These are phyloP conservation scores for Kwoniella shandongensis DNA, from an alignment of 768 basidiomycete species.

Conservation along the genomic window DNA sequence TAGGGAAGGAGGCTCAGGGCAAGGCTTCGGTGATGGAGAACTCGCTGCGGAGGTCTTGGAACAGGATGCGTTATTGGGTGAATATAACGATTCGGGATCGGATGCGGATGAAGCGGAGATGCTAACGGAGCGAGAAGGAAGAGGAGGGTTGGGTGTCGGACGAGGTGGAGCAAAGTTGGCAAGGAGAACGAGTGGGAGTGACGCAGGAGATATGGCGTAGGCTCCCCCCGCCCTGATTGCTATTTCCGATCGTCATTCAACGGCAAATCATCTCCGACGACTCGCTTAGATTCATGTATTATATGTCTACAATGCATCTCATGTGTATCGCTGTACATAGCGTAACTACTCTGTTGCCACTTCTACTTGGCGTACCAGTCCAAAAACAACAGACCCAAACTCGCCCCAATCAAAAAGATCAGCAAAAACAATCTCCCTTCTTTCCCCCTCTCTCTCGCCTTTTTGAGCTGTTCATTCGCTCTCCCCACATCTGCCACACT, in stretches of 20 bases:
- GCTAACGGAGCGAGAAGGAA: background rate
- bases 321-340: too few relatives aligned
- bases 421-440: slow-evolving; percentile 87
- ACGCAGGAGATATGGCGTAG: background rate
- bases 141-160: background rate
- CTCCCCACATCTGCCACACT: slow-evolving; percentile 81
- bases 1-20: slow-evolving; percentile 8
- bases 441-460: slow-evolving; percentile 80
- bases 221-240: too few relatives aligned
- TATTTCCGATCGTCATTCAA: too few relatives aligned
- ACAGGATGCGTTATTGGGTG: slow-evolving; percentile 42
- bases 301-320: too few relatives aligned
- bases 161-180: background rate
- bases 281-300: too few relatives aligned
- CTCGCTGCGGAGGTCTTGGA: slow-evolving; percentile 47
- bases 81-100: slow-evolving; percentile 20
- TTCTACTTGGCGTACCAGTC: slow-evolving; percentile 74
- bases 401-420: slow-evolving; percentile 87
- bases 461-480: slow-evolving; percentile 84
- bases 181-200: background rate
- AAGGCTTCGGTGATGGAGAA: slow-evolving; percentile 28
- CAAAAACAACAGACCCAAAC: slow-evolving; percentile 84
- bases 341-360: too few relatives aligned
- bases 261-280: too few relatives aligned
- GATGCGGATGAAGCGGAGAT: slow-evolving; percentile 8